Evolutionary conservation across 1,284 basidiomycete genomes (phyloP).

Genomic region (Cronartium quercuum): DNA sequence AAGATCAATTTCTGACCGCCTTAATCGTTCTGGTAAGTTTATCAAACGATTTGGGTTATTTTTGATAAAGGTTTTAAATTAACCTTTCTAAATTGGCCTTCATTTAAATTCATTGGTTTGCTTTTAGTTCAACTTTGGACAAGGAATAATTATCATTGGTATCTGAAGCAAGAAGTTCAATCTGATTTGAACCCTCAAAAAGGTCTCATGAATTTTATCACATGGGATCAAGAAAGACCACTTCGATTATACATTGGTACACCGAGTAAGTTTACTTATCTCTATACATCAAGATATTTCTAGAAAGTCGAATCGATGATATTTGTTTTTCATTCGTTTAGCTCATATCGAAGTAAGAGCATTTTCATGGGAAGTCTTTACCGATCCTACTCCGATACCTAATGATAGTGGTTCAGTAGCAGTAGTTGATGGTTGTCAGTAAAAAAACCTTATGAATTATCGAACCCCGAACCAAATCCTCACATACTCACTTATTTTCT

Average conservation of each 20-base stretch:
- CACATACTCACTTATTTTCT: not conserved
- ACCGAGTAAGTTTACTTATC: not conserved
- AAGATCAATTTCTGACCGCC: constrained; percentile 46
- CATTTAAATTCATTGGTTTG: not conserved
- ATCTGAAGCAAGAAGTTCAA: constrained; percentile 78
- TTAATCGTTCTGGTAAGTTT: no score
- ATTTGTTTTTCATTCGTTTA: constrained; percentile 53
- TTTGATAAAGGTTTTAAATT: no score
- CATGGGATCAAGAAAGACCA: constrained; percentile 81
- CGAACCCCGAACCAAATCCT: not conserved
- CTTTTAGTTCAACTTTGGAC: constrained; percentile 84
- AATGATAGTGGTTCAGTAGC: constrained; percentile 76
- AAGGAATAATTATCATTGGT: constrained; percentile 86
- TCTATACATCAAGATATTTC: not conserved
- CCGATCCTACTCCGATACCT: constrained; percentile 61
- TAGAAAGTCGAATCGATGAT: constrained; percentile 33
- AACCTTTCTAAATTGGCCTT: not conserved
- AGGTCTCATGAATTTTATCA: constrained; percentile 61
- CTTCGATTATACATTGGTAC: constrained; percentile 66
- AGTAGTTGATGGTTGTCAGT: constrained; percentile 81
- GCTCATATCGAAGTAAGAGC: constrained; percentile 58
- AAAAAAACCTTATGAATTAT: constrained; percentile 54
- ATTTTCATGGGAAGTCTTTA: constrained; percentile 71
- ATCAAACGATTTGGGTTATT: no score
- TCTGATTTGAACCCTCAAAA: constrained; percentile 44